Conservation (phyloP, 2,329 filamentous ascomycete genomes). For the Blastomyces gilchristii region DNA sequence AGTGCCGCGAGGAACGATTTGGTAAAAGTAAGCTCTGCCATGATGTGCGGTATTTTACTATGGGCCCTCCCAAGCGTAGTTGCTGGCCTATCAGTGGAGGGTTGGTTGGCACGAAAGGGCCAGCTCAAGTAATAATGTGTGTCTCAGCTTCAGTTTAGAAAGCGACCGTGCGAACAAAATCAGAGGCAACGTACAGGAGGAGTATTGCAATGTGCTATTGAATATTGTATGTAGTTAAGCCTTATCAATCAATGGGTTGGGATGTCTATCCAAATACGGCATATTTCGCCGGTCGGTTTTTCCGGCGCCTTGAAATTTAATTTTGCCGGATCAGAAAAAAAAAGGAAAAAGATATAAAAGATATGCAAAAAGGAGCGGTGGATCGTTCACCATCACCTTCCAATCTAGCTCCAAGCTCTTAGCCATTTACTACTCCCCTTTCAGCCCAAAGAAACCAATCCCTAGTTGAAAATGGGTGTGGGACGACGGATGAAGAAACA, state of each 20-base stretch:
- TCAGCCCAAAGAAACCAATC: constrained; percentile 15
- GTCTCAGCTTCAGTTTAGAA: not conserved
- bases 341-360: not conserved
- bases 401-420: not conserved
- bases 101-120: not conserved
- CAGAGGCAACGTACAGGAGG: not conserved
- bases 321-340: not conserved
- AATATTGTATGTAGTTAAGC: no score
- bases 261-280: not conserved
- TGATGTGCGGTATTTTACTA: constrained; percentile 28
- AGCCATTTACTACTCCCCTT: not conserved
- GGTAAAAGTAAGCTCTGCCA: constrained; percentile 79
- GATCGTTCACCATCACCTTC: no score
- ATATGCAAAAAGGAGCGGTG: not conserved
- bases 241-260: no score
- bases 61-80: not conserved
- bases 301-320: not conserved
- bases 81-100: not conserved
- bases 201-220: no score
- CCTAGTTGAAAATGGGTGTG: constrained; percentile 59
- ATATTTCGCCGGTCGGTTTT: not conserved
- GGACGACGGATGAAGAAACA: constrained; percentile 95
- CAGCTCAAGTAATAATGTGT: not conserved
- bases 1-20: constrained; percentile 71
- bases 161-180: not conserved